These are phyloP conservation scores for Mytilinidion resinicola DNA, from an alignment of 495 filamentous ascomycete genomes.

Conservation along the genomic window DNA sequence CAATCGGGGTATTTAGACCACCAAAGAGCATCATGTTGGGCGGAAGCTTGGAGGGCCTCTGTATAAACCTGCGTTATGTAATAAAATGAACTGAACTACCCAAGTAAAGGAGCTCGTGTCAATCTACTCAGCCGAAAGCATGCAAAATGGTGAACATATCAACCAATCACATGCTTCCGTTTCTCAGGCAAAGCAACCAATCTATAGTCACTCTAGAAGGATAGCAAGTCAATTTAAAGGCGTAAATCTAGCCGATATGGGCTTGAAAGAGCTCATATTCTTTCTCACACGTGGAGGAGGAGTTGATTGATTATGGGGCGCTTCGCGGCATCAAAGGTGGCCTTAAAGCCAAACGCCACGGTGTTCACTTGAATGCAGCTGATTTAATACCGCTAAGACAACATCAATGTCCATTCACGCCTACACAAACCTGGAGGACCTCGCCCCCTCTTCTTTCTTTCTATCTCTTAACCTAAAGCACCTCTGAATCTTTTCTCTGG, in stretches of 20 bases:
- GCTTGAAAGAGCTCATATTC: background rate
- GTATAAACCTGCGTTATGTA: background rate
- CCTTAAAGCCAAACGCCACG: slow-evolving; percentile 21
- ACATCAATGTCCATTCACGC: background rate
- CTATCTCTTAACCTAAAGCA: background rate
- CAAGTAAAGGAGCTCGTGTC: background rate
- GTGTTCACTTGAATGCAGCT: slow-evolving; percentile 18
- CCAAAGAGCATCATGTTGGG: background rate
- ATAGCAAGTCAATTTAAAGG: background rate
- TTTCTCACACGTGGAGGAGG: background rate
- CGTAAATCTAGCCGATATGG: background rate
- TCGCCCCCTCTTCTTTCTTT: slow-evolving; percentile 20
- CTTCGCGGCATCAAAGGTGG: slow-evolving; percentile 13
- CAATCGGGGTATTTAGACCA: slow-evolving; percentile 72
- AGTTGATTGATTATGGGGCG: background rate
- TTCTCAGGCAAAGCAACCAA: too few species aligned
- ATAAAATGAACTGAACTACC: background rate
- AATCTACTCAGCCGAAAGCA: background rate
- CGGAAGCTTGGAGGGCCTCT: background rate
- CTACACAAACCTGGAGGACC: background rate
- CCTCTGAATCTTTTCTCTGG: background rate
- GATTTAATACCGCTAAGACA: slow-evolving; percentile 3
- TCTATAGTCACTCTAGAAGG: too few species aligned
- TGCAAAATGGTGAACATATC: too few species aligned
- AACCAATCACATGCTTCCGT: too few species aligned